phyloP scores from a whole-genome alignment of 2,329 filamentous ascomycete species.

The Sordariomycetes sp. region DNA sequence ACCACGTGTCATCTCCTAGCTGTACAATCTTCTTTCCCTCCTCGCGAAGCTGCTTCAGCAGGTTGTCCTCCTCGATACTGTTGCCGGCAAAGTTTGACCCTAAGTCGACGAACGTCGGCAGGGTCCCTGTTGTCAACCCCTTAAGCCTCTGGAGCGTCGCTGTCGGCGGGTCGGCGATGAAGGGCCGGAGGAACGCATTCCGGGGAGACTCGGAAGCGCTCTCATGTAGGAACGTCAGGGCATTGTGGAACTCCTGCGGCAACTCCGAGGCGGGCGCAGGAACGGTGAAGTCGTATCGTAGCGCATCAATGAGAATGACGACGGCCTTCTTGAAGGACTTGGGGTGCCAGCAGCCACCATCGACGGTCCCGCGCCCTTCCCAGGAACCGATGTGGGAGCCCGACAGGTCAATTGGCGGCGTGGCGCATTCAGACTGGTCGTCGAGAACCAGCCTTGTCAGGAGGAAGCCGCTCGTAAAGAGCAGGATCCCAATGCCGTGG shows the following conservation, averaged over 20 bases:
- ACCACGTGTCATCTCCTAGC: slow-evolving; percentile 97
- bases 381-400: slow-evolving; percentile 12
- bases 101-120: slow-evolving; percentile 88
- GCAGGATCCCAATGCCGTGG: slow-evolving; percentile 69
- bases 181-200: slow-evolving; percentile 82
- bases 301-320: slow-evolving; percentile 79
- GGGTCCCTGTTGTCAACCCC: slow-evolving; percentile 84
- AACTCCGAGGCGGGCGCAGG: slow-evolving; percentile 44
- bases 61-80: slow-evolving; percentile 85
- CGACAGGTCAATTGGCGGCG: slow-evolving; percentile 47
- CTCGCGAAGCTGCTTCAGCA: slow-evolving; percentile 53
- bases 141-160: slow-evolving; percentile 87
- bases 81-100: slow-evolving; percentile 94
- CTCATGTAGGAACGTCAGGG: slow-evolving; percentile 76
- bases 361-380: slow-evolving; percentile 26
- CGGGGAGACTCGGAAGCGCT: slow-evolving; percentile 60
- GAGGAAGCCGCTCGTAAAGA: slow-evolving; percentile 92
- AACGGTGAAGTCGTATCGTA: slow-evolving; percentile 93
- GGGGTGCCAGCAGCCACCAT: slow-evolving; percentile 85
- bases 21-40: slow-evolving; percentile 69
- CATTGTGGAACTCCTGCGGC: slow-evolving; percentile 61
- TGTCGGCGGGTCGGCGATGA: slow-evolving; percentile 94
- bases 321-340: slow-evolving; percentile 88
- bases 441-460: slow-evolving; percentile 74
- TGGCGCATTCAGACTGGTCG: slow-evolving; percentile 56